Base-by-base conservation (phyloP, 805 yeast species). In the Zygosaccharomyces lentus region DNA sequence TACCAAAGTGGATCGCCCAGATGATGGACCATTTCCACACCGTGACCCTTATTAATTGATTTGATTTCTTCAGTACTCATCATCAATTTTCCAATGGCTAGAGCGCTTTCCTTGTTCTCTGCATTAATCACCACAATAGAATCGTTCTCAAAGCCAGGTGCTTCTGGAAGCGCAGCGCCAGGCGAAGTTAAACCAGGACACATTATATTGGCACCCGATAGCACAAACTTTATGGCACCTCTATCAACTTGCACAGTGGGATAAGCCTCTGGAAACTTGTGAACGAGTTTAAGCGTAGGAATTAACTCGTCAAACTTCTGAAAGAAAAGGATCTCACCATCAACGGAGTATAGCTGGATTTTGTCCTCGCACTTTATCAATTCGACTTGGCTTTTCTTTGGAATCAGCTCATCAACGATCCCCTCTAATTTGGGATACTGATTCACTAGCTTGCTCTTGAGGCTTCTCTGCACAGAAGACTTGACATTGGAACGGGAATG, bases 151-250 rank as follows among this genome's bases (percentile, higher is more conserved):
- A 43, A 58, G 6, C 77, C 76, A 31, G 82, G 78, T 25, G 82
- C 82, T 19, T 82, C 90, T 16, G 96, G 96, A 50, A 89, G 71
- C 44, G 69, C 67, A 16, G 95, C 96, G 34, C 96, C 96, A 2
- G 83, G 75, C 15, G 93, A 81, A 0, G 96, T 88, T 52, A 88
- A 74, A 15, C 96, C 96, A 2, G 96, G 96, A 67, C 96, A 90
- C 98, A 90, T 90, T 59, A 90, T 86, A 61, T 90, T 90, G 24
- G 97, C 96, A 46, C 97, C 98, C 3, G 95, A 84, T n/a, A 90
- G 70, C 21, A 90, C 93, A 61, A 90, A 90, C 67, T 90, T 90
- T 64, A 90, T 90, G 42, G 98, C 98, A 47, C 98, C 98, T 63
- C 96, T 77, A 60, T 90, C 98, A 9, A 91, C 97, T 61, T 82